phyloP scores from a whole-genome alignment of 2,329 filamentous ascomycete species.

The Magnaporthiopsis incrustans region DNA sequence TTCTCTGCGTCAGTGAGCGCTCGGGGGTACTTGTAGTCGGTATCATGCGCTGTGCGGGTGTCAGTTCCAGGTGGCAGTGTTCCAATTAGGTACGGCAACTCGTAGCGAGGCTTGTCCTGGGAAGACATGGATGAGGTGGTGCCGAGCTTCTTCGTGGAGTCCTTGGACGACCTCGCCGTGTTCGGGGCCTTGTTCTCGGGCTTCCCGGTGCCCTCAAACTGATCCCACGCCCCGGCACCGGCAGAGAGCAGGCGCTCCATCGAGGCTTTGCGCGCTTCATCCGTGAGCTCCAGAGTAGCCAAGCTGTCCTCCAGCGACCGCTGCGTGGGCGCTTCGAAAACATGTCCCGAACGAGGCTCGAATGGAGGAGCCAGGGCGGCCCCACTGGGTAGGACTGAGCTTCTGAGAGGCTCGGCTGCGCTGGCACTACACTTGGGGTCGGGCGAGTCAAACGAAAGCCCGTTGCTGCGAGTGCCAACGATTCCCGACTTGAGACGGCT shows the following conservation, averaged over 20 bases:
- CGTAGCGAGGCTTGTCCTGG: constrained; percentile 11
- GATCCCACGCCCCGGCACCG: constrained; percentile 2
- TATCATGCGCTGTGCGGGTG: constrained; percentile 30
- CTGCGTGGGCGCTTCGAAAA: constrained; percentile 1
- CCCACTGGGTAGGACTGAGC: constrained; percentile 32
- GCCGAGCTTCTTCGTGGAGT: constrained; percentile 6
- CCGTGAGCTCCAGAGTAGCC: constrained; percentile 2
- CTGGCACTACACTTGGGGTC: constrained; percentile 20
- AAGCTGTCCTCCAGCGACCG: constrained; percentile 5
- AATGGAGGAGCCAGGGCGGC: constrained; percentile 43
- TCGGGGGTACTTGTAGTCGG: constrained; percentile 47
- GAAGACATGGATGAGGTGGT: constrained; percentile 11
- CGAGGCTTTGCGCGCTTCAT: neutral
- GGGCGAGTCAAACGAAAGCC: constrained; percentile 17
- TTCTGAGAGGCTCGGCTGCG: constrained; percentile 21
- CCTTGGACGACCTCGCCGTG: constrained; percentile 7
- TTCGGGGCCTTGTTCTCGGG: neutral
- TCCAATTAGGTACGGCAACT: constrained; percentile 47
- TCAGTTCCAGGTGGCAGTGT: constrained; percentile 36
- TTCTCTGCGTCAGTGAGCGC: constrained; percentile 51
- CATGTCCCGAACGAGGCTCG: constrained; percentile 28
- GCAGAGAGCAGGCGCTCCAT: constrained; percentile 4
- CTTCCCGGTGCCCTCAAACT: constrained; percentile 8
- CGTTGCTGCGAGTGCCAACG: constrained; percentile 13
- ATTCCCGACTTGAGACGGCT: constrained; percentile 11